Conservation (phyloP, 495 filamentous ascomycete species). For the Recurvomyces mirabilis region DNA sequence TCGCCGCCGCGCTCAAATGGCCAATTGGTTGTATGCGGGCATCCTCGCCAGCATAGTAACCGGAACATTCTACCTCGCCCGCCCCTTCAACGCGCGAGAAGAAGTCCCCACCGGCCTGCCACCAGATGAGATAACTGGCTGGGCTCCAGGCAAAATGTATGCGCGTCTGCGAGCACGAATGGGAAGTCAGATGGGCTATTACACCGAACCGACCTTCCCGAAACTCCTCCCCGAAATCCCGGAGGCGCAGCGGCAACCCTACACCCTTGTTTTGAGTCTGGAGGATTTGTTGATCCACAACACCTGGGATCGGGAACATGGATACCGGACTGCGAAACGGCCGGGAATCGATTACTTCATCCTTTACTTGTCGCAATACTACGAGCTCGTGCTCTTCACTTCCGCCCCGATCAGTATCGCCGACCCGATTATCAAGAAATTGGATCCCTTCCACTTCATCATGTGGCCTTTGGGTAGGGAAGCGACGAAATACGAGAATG, state of each 20-base stretch:
- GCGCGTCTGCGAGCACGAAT: slow-evolving; percentile 64
- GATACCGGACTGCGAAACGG: slow-evolving; percentile 90
- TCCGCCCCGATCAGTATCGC: slow-evolving; percentile 67
- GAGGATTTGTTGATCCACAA: slow-evolving; percentile 91
- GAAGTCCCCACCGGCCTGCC: slow-evolving; percentile 30
- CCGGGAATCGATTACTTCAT: slow-evolving; percentile 96
- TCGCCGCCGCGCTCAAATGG: slow-evolving; percentile 58
- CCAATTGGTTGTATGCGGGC: slow-evolving; percentile 52
- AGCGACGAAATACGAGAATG: slow-evolving; percentile 87
- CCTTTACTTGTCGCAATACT: slow-evolving; percentile 91
- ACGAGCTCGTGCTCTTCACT: slow-evolving; percentile 93
- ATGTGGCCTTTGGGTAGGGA: slow-evolving; percentile 92
- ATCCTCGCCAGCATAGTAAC: slow-evolving; percentile 40
- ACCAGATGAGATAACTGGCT: slow-evolving; percentile 33
- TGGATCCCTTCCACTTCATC: slow-evolving; percentile 93
- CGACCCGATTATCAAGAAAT: slow-evolving; percentile 78
- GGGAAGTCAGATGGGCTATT: slow-evolving; percentile 68
- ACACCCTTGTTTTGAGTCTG: slow-evolving; percentile 81
- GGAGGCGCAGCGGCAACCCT: slow-evolving; percentile 69
- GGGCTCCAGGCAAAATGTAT: slow-evolving; percentile 65
- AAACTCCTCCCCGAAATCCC: slow-evolving; percentile 87
- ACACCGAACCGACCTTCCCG: slow-evolving; percentile 89
- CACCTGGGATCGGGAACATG: slow-evolving; percentile 86
- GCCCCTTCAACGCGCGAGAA: slow-evolving; percentile 74
- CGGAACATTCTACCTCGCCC: slow-evolving; percentile 59